phyloP scores from a whole-genome alignment of 73 alveolate genomes.

The Effrenium voratum region DNA sequence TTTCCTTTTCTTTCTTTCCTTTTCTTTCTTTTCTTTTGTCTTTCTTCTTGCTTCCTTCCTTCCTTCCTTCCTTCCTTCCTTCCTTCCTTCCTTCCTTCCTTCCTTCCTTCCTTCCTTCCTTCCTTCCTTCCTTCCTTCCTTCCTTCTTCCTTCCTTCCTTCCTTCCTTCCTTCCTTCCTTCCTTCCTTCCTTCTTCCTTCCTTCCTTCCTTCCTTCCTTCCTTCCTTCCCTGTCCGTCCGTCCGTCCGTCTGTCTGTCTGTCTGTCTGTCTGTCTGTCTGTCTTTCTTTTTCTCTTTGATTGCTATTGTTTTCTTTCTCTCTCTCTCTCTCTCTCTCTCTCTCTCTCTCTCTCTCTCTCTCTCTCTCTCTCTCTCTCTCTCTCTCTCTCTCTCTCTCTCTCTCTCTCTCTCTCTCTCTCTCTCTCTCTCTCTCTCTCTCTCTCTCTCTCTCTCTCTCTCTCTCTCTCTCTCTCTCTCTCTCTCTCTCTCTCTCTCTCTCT shows the following conservation, averaged over 20 bases:
- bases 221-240: too few species aligned
- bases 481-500: not conserved
- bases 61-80: not conserved
- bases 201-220: too few species aligned
- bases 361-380: not conserved
- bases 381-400: not conserved
- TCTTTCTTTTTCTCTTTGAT: too few species aligned
- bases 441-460: not conserved
- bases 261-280: too few species aligned
- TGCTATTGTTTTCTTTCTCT: too few species aligned
- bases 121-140: too few species aligned
- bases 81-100: not conserved
- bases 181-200: too few species aligned
- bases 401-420: not conserved
- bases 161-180: not conserved
- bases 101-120: not conserved
- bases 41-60: not conserved
- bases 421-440: not conserved
- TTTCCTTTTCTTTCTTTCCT: not conserved
- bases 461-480: not conserved
- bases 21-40: not conserved
- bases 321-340: not conserved
- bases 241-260: too few species aligned
- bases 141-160: not conserved
- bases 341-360: not conserved